These are phyloP conservation scores for Pyrenophora tritici-repentis DNA, from an alignment of 2,329 filamentous ascomycete species.

Conservation along the genomic window DNA sequence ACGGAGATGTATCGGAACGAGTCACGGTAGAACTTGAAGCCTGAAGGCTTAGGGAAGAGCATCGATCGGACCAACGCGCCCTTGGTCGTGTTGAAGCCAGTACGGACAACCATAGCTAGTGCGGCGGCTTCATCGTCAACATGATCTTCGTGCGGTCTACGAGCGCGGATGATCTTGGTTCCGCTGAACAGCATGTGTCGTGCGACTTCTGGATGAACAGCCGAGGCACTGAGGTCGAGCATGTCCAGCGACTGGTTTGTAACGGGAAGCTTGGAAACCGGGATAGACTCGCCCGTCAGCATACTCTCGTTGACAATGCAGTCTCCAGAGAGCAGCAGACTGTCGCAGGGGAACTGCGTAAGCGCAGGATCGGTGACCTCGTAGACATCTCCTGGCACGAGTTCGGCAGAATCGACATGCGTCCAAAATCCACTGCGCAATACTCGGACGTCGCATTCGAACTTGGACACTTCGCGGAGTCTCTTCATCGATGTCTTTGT, in stretches of 20 bases:
- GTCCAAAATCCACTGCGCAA: constrained; percentile 95
- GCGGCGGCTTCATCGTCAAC: constrained; percentile 89
- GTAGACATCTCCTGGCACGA: constrained; percentile 95
- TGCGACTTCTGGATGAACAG: constrained; percentile 80
- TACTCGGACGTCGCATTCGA: constrained; percentile 94
- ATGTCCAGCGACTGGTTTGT: constrained; percentile 76
- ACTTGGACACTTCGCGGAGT: constrained; percentile 86
- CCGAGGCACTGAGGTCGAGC: constrained; percentile 79
- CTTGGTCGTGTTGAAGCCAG: constrained; percentile 97
- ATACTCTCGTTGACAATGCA: constrained; percentile 99
- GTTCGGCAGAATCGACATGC: constrained; percentile 80
- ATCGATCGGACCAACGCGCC: constrained; percentile 94
- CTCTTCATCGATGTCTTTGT: constrained; percentile 91
- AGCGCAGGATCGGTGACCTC: constrained; percentile 94
- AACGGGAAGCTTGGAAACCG: constrained; percentile 88
- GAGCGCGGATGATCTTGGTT: constrained; percentile 90
- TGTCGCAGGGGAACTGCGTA: constrained; percentile 88
- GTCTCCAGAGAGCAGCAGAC: constrained; percentile 86
- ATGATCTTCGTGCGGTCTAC: constrained; percentile 82
- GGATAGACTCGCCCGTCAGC: constrained; percentile 95
- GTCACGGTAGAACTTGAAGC: constrained; percentile 98
- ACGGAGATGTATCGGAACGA: constrained; percentile 98
- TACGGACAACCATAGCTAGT: constrained; percentile 88
- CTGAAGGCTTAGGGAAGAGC: constrained; percentile 97
- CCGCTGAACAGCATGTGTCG: constrained; percentile 93